A percentile compares a stretch with the other conserved stretches of the same genome.
Evolutionary conservation across 140 eudicot genomes (phyloP).

Genomic region (Senecio squalidus): DNA sequence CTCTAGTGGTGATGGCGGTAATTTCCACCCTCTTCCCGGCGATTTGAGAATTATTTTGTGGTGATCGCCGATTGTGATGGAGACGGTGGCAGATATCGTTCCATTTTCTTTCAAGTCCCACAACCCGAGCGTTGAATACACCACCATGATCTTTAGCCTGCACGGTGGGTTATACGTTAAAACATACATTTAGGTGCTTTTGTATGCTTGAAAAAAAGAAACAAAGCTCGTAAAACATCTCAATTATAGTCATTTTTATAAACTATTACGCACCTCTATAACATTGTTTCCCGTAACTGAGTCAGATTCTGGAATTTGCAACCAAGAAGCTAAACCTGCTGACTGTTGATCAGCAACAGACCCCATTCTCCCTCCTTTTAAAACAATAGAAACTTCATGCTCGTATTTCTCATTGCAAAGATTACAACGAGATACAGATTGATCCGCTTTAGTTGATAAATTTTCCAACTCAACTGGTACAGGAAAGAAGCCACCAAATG

Average conservation of each 20-base stretch:
- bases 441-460: conserved; percentile 25
- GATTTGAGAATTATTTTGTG: conserved; percentile 15
- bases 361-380: conserved; percentile 38
- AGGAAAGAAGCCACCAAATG: conserved; percentile 83
- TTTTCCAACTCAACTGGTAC: conserved; percentile 42
- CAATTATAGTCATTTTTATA: no score
- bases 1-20: conserved; percentile 14
- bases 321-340: conserved; percentile 50
- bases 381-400: conserved; percentile 46
- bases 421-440: conserved; percentile 41
- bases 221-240: conserved; percentile 24
- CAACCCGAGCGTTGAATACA: conserved; percentile 39
- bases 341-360: conserved; percentile 48
- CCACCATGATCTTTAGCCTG: conserved; percentile 69
- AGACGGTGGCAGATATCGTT: conserved; percentile 67
- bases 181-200: conserved; percentile 10
- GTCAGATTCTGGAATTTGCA: conserved; percentile 41
- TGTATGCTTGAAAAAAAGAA: no score
- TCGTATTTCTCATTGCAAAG: conserved; percentile 70
- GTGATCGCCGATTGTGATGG: conserved; percentile 31
- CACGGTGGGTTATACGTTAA: conserved; percentile 43
- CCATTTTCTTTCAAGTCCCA: conserved; percentile 73
- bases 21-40: conserved; percentile 16
- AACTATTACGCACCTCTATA: conserved; percentile 50
- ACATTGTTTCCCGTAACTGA: conserved; percentile 25